A percentile compares a stretch with the other conserved stretches of the same genome.
phyloP scores from a whole-genome alignment of 495 filamentous ascomycete species.

The Neurospora discreta region DNA sequence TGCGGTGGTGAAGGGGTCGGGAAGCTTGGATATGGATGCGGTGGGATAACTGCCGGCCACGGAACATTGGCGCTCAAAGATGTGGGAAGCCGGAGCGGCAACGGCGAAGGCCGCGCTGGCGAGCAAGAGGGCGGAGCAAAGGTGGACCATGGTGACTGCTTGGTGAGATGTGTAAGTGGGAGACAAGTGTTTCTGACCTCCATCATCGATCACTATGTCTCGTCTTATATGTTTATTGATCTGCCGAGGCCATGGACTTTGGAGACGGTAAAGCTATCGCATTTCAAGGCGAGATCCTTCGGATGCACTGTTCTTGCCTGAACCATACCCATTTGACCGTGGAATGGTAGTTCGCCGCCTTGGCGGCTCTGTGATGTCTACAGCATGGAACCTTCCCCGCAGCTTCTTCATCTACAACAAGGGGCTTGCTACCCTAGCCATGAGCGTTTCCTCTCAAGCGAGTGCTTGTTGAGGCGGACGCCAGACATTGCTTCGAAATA shows the following conservation, averaged over 20 bases:
- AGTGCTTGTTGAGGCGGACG: neutral
- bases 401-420: neutral
- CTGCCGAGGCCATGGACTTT: neutral
- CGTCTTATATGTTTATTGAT: conserved; percentile 9
- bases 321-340: neutral
- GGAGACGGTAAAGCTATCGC: neutral
- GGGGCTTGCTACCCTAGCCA: neutral
- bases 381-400: conserved; percentile 12
- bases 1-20: conserved; percentile 40
- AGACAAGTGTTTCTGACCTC: neutral
- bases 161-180: neutral
- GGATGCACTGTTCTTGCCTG: neutral
- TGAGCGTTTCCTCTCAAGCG: neutral
- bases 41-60: conserved; percentile 13
- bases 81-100: conserved; percentile 29
- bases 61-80: conserved; percentile 35
- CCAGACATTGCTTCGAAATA: conserved; percentile 1
- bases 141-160: conserved; percentile 26
- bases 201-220: neutral
- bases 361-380: neutral
- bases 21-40: conserved; percentile 30
- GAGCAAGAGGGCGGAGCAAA: conserved; percentile 30
- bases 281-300: conserved; percentile 2
- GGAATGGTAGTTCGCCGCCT: neutral
- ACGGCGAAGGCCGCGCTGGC: conserved; percentile 29